Evolutionary conservation across 805 yeast genomes (phyloP).

Genomic region (Kazachstania viticola): DNA sequence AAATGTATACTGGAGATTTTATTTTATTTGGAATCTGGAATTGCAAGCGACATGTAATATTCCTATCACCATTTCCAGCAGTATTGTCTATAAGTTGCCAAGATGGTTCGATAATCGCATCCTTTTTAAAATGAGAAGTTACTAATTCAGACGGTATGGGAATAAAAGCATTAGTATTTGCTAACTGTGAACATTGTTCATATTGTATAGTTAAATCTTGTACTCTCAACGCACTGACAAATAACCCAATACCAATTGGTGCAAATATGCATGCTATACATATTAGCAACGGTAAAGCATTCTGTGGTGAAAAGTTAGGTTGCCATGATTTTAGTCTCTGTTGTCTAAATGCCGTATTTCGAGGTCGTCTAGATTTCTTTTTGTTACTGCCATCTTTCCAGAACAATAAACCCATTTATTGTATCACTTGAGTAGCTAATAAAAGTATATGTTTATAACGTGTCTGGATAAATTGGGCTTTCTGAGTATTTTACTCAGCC

Average conservation of each 20-base stretch:
- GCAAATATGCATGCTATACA: conserved; percentile 67
- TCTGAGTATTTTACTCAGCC: too few species aligned
- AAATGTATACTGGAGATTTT: conserved; percentile 60
- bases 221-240: conserved; percentile 60
- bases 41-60: conserved; percentile 45
- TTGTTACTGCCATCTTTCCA: conserved; percentile 2
- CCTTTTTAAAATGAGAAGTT: conserved; percentile 46
- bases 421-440: too few species aligned
- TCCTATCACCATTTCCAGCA: conserved; percentile 23
- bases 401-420: conserved; percentile 13
- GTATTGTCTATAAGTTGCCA: conserved; percentile 46
- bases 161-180: conserved; percentile 31
- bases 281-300: conserved; percentile 79
- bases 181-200: conserved; percentile 48
- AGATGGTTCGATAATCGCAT: conserved; percentile 31
- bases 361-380: conserved; percentile 39
- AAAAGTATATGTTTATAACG: too few species aligned
- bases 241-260: conserved; percentile 79
- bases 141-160: conserved; percentile 52
- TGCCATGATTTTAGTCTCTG: conserved; percentile 54
- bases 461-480: too few species aligned
- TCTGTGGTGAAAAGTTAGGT: conserved; percentile 83
- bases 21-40: conserved; percentile 64
- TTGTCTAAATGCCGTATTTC: conserved; percentile 71
- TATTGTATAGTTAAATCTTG: conserved; percentile 67